These are phyloP conservation scores for Diaporthe vaccinii DNA, from an alignment of 2,329 filamentous ascomycete species.

Conservation along the genomic window DNA sequence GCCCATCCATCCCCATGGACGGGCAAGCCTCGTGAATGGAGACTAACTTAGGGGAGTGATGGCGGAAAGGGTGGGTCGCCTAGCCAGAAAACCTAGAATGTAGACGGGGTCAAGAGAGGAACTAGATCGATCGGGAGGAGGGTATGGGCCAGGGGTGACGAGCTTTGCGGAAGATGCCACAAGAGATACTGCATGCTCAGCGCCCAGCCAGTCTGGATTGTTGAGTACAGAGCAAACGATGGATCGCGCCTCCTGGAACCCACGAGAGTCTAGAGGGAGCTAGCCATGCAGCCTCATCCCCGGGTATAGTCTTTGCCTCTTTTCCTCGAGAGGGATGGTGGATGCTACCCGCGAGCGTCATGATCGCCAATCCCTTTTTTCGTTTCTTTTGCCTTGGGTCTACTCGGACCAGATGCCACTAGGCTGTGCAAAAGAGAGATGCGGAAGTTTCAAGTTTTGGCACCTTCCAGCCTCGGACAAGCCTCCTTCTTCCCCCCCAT, in stretches of 20 bases:
- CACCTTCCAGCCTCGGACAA: slow-evolving; percentile 26
- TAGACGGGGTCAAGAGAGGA: slow-evolving; percentile 18
- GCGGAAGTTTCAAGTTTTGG: slow-evolving; percentile 4
- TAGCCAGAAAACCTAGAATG: slow-evolving; percentile 17
- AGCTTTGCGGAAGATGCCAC: background rate
- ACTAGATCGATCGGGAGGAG: slow-evolving; percentile 11
- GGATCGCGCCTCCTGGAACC: slow-evolving; percentile 10
- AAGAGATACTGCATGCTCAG: background rate
- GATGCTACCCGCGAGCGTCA: background rate
- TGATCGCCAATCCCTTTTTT: background rate
- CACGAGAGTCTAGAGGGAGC: slow-evolving; percentile 8
- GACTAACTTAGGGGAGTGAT: slow-evolving; percentile 27
- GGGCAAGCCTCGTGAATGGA: background rate
- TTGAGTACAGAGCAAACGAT: slow-evolving; percentile 1
- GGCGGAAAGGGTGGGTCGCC: slow-evolving; percentile 13
- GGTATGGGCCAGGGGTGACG: slow-evolving; percentile 12
- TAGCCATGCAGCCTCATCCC: slow-evolving; percentile 14
- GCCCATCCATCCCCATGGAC: background rate
- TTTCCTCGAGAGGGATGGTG: background rate
- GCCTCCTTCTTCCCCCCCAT: slow-evolving; percentile 17
- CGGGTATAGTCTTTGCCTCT: background rate
- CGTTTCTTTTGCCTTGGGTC: background rate
- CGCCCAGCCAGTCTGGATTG: background rate
- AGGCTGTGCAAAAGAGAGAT: slow-evolving; percentile 25
- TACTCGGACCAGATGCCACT: background rate